These are phyloP conservation scores for carrot (Daucus carota) DNA, from an alignment of 129 eudicot genomes.

Conservation along the genomic window DNA sequence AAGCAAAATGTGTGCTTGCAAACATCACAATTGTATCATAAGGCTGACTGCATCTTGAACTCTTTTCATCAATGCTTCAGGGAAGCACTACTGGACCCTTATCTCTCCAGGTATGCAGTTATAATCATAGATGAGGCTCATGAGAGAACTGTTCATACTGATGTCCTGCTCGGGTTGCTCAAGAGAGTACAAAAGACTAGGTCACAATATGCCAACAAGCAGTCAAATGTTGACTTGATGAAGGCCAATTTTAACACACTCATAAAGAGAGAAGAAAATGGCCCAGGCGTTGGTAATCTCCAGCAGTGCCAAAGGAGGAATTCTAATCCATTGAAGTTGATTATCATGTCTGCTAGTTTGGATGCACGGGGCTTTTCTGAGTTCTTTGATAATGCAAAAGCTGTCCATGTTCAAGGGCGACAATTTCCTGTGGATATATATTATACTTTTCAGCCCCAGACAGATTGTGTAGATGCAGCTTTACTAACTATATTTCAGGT, in stretches of 20 bases:
- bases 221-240: conserved; percentile 6
- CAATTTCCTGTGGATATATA: conserved; percentile 86
- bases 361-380: conserved; percentile 89
- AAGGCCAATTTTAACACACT: conserved; percentile 26
- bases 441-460: conserved; percentile 72
- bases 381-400: conserved; percentile 89
- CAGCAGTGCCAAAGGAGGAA: conserved; percentile 33
- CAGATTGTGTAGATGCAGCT: conserved; percentile 85
- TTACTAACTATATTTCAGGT: conserved; percentile 90
- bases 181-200: conserved; percentile 69
- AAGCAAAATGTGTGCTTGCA: background rate
- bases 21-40: background rate
- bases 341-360: conserved; percentile 96
- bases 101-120: conserved; percentile 78
- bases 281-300: conserved; percentile 15
- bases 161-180: conserved; percentile 84
- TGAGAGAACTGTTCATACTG: conserved; percentile 95
- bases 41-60: background rate
- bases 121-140: conserved; percentile 97
- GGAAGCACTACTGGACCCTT: conserved; percentile 94
- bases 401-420: conserved; percentile 90
- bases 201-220: conserved; percentile 27
- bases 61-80: conserved; percentile 24
- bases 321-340: conserved; percentile 59
- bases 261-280: conserved; percentile 28